Evolutionary conservation across 345 rosid species (phyloP).

Genomic region (Acer campestre): DNA sequence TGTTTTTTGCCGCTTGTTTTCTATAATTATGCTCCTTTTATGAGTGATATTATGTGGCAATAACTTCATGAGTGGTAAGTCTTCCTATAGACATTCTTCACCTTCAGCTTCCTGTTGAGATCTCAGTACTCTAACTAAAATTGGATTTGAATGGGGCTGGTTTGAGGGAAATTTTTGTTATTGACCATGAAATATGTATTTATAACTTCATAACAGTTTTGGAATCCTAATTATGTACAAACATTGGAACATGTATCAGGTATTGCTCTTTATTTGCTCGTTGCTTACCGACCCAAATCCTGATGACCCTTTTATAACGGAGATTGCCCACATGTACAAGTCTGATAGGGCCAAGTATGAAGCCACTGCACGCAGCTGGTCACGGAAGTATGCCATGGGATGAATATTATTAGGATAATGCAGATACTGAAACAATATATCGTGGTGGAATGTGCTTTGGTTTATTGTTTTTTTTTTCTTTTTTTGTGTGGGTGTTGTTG

Average conservation of each 20-base stretch:
- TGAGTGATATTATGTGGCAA: too few species aligned
- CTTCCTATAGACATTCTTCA: too few species aligned
- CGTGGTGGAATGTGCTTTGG: constrained; percentile 2
- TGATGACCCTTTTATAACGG: constrained; percentile 46
- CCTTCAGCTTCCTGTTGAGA: too few species aligned
- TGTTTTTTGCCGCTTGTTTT: too few species aligned
- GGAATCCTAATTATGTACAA: neutral
- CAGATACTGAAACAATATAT: neutral
- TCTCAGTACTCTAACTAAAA: too few species aligned
- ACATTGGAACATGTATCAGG: constrained; percentile 22
- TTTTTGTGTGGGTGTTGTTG: neutral
- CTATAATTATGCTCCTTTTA: too few species aligned
- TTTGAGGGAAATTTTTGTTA: too few species aligned
- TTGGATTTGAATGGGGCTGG: too few species aligned
- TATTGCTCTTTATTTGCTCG: constrained; percentile 46
- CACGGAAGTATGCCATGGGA: constrained; percentile 52
- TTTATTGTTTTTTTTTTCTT: neutral
- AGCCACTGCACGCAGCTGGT: constrained; percentile 48
- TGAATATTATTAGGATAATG: constrained; percentile 16
- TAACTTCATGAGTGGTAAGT: too few species aligned
- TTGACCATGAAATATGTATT: too few species aligned
- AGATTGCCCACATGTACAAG: constrained; percentile 54
- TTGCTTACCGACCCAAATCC: constrained; percentile 49
- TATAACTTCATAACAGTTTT: too few species aligned
- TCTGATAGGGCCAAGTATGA: constrained; percentile 41